phyloP scores from a whole-genome alignment of 140 eudicot genomes.

The Oenanthe javanica region DNA sequence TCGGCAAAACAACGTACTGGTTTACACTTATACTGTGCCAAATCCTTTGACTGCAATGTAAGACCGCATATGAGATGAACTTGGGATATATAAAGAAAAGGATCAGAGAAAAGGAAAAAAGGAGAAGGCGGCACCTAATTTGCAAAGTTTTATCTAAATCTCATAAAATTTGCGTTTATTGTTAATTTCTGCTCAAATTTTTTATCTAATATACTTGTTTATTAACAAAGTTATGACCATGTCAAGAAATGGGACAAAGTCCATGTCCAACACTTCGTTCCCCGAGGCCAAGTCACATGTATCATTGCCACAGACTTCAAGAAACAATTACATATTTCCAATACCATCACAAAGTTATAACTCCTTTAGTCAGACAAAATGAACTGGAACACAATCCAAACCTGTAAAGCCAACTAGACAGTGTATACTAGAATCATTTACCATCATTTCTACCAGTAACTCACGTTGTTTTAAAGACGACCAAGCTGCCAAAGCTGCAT shows the following conservation, averaged over 20 bases:
- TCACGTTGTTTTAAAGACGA: slow-evolving; percentile 72
- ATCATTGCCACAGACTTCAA: neutral
- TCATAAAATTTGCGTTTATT: neutral
- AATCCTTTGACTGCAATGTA: neutral
- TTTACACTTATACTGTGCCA: neutral
- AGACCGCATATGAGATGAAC: neutral
- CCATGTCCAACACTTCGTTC: neutral
- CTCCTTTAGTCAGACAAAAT: neutral
- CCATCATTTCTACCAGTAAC: slow-evolving; percentile 12
- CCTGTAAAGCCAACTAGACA: neutral
- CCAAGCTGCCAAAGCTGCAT: slow-evolving; percentile 98
- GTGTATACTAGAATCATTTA: neutral
- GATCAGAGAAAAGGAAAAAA: neutral
- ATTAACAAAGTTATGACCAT: neutral
- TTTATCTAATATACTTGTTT: neutral
- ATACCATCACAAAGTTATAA: neutral
- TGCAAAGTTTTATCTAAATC: neutral
- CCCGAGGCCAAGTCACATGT: neutral
- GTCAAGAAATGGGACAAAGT: neutral
- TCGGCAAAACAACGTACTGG: neutral
- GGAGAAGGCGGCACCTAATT: neutral
- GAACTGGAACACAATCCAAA: neutral
- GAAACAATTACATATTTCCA: neutral
- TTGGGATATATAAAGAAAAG: neutral
- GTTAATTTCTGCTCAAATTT: neutral